Evolutionary conservation across 2,329 filamentous ascomycete species (phyloP), one percentile per base, ranked within the genome.

Genomic region (Leptographium wingfieldii): DNA sequence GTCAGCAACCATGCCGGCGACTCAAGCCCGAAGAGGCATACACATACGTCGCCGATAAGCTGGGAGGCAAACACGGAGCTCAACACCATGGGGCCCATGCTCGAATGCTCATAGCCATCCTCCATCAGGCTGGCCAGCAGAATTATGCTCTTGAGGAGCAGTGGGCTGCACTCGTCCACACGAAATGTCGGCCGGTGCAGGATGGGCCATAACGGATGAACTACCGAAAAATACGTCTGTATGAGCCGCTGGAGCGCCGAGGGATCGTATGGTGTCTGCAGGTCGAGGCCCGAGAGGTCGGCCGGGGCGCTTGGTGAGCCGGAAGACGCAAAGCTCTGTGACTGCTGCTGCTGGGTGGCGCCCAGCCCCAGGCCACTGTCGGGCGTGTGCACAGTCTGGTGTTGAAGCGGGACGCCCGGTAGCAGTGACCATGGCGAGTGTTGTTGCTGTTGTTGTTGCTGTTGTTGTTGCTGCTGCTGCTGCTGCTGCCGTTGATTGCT

Each of bases 131-230:
- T 60, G 19, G 38, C 58, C 10, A 59, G 40, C 12, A 55, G 29
- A 3, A 56, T 22, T 19, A 59, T 51, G 53, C 59, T 60, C 14
- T 38, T 38, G 14, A 57, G 48, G 14, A 60, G 55, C 55, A 60
- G 29, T 19, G 59, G 48, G 9, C 43, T 48, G 51, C 59, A 54
- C 22, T 27, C 35, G 1, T 52, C 49, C 2, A 49, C 33, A n/a
- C 33, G 9, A 16, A 60, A 60, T 10, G 59, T 60, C 46, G 59
- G 59, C 55, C 53, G 22, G 38, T 60, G 59, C n/a, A 60, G 48
- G 25, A 60, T 48, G 5, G 59, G 59, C 59, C 59, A 60, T 11
- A 22, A 11, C 2, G 59, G 59, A 19, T 61, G 52, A 2, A 61
- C 25, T 3, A 48, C 48, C 3, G 27, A n/a, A 33, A 61, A 61